Percentiles rank a stretch among this genome's conserved stretches.
These are phyloP conservation scores for Nakazawaea populi DNA, from an alignment of 805 yeast species.

Conservation along the genomic window DNA sequence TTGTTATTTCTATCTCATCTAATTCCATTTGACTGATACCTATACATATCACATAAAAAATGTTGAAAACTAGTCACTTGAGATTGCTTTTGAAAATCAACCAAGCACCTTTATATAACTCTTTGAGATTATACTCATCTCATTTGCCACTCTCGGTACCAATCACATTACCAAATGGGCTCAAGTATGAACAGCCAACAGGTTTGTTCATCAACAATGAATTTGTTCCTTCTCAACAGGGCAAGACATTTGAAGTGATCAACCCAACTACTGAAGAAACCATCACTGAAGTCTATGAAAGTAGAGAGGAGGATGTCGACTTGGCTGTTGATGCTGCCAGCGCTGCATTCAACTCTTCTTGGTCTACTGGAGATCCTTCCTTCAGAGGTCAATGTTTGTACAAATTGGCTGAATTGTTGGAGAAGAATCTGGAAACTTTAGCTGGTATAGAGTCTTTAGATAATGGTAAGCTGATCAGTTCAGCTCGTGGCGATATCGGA, in stretches of 20 bases:
- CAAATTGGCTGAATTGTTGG: conserved; percentile 76
- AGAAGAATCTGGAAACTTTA: conserved; percentile 61
- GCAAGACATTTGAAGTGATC: conserved; percentile 56
- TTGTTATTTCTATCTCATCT: not conserved
- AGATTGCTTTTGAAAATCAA: not conserved
- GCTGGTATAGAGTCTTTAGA: conserved; percentile 83
- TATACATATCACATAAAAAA: not conserved
- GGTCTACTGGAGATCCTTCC: conserved; percentile 69
- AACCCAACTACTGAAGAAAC: conserved; percentile 70
- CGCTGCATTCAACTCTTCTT: conserved; percentile 62
- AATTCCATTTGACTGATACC: not conserved
- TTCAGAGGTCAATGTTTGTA: conserved; percentile 56
- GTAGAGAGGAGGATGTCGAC: conserved; percentile 73
- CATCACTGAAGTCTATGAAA: conserved; percentile 66
- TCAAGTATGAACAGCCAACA: conserved; percentile 31
- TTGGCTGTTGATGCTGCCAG: conserved; percentile 82
- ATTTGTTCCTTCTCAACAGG: conserved; percentile 46
- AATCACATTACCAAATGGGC: conserved; percentile 25
- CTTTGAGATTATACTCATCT: conserved; percentile 7
- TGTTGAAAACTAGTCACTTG: conserved; percentile 4
- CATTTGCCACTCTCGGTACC: conserved; percentile 15
- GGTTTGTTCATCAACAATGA: conserved; percentile 64
- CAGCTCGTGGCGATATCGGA: conserved; percentile 71
- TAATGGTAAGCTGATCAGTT: conserved; percentile 76
- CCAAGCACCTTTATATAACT: not conserved